Evolutionary conservation across 2,329 filamentous ascomycete genomes (phyloP), one percentile per base, ranked within the genome.

Genomic region (Aureobasidium sp.): DNA sequence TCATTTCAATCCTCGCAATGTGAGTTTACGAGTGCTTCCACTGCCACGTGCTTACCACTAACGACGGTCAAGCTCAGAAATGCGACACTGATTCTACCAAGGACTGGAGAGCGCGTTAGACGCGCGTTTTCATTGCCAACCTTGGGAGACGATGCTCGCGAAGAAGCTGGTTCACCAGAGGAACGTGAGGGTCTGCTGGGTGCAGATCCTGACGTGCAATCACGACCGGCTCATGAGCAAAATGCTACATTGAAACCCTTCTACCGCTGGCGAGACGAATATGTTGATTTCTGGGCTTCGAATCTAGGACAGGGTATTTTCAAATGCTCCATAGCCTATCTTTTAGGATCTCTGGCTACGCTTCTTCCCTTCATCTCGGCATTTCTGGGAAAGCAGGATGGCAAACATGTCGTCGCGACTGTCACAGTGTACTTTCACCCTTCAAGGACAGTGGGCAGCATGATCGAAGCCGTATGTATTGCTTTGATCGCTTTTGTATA

Each of bases 361-460:
- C 94, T 96, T 67, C 85, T 90, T 64, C 83, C 86, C 2, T 81
- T 82, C 2, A 79, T 96, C 60, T 86, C 90, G 17, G 76, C 79
- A 8, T 83, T 91, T 60, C 78, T 96, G 17, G 93, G 93, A 11
- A 81, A 86, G 64, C 88, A 91, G 69, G 92, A 96, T 74, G 90
- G 90, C 54, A 96, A 96, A 70, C 93, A 96, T 74, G 86, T 96
- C 69, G 90, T 96, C 55, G 91, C 91, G 33, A 96, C 93, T 2
- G 84, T 96, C 61, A 95, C 90, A 0, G 92, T 96, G 11, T 97
- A 96, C 70, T 97, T 96, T 69, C 91, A 96, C 71, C 91, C 93
- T 4, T 89, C 90, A 6, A 81, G 93, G 61, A 90, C 90, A 19
- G 83, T 86, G 27, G 93, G 93, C 0, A 94, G 89, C 65, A 96